These are phyloP conservation scores for Obba rivulosa DNA, from an alignment of 768 basidiomycete genomes.

Conservation along the genomic window DNA sequence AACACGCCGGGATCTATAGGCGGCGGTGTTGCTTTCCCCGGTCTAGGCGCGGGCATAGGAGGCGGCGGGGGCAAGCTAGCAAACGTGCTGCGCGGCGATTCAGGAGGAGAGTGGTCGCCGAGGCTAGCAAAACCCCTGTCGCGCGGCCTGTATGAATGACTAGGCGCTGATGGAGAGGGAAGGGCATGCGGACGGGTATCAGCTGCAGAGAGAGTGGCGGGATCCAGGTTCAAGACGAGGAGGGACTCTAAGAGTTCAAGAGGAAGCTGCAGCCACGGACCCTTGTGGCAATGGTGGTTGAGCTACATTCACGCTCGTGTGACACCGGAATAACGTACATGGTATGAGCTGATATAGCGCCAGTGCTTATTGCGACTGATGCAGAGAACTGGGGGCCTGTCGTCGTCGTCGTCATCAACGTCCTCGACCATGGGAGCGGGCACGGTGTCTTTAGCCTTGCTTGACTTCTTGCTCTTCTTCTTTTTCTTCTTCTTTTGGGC, in stretches of 20 bases:
- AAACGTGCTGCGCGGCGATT: slow-evolving; percentile 22
- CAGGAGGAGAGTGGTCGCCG: slow-evolving; percentile 33
- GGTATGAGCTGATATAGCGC: slow-evolving; percentile 89
- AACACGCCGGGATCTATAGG: slow-evolving; percentile 90
- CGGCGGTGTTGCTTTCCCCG: slow-evolving; percentile 70
- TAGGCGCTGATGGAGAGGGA: slow-evolving; percentile 23
- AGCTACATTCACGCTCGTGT: background rate
- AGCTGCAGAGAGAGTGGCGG: slow-evolving; percentile 47
- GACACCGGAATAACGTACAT: slow-evolving; percentile 46
- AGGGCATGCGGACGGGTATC: slow-evolving; percentile 37
- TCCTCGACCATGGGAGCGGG: slow-evolving; percentile 26
- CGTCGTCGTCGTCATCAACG: slow-evolving; percentile 32
- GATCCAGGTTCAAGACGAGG: slow-evolving; percentile 72
- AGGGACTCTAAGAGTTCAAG: slow-evolving; percentile 82
- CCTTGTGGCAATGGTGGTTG: slow-evolving; percentile 37
- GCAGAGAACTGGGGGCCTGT: slow-evolving; percentile 63
- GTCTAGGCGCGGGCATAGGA: slow-evolving; percentile 47
- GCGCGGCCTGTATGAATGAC: slow-evolving; percentile 25
- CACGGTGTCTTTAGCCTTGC: slow-evolving; percentile 42
- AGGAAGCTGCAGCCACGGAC: slow-evolving; percentile 88
- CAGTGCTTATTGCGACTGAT: slow-evolving; percentile 94
- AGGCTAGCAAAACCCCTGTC: slow-evolving; percentile 43
- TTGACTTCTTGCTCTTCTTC: slow-evolving; percentile 61
- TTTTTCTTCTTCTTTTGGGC: slow-evolving; percentile 61
- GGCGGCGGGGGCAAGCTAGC: slow-evolving; percentile 32